Percentiles rank a stretch among this genome's conserved stretches.
Evolutionary conservation across 208 protist genomes (phyloP).

Genomic region (Leptomonas seymouri): DNA sequence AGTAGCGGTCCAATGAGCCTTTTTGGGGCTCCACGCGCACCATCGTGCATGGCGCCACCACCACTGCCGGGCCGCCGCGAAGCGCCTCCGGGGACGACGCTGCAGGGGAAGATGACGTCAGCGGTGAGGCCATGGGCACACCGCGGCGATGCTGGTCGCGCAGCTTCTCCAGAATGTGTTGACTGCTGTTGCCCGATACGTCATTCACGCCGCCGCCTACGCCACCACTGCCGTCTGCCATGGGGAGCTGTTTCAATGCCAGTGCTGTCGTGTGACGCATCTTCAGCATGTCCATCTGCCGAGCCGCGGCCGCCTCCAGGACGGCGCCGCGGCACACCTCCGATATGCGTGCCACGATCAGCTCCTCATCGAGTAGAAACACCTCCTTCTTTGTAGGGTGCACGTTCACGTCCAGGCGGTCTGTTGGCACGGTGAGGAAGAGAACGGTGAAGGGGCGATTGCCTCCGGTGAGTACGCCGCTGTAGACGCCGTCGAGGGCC

Average conservation of each 20-base stretch:
- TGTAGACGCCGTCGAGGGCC: constrained; percentile 92
- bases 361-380: constrained; percentile 81
- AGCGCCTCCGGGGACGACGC: constrained; percentile 2
- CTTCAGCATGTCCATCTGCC: constrained; percentile 66
- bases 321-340: constrained; percentile 63
- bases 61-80: constrained; percentile 19
- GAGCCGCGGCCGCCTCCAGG: constrained; percentile 55
- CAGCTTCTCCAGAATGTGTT: constrained; percentile 31
- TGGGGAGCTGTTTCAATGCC: constrained; percentile 33
- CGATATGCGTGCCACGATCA: constrained; percentile 59
- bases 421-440: constrained; percentile 85
- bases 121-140: constrained; percentile 28
- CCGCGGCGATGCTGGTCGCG: constrained; percentile 34
- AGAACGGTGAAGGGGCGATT: constrained; percentile 96
- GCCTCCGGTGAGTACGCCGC: constrained; percentile 82
- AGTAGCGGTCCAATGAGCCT: constrained; percentile 76
- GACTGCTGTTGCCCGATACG: constrained; percentile 32
- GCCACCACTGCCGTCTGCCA: constrained; percentile 11
- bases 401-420: constrained; percentile 98
- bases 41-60: constrained; percentile 64
- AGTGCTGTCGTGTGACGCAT: constrained; percentile 44
- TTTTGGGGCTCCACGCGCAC: constrained; percentile 80
- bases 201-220: neutral
- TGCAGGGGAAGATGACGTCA: constrained; percentile 25
- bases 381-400: constrained; percentile 99